A percentile compares a stretch with the other conserved stretches of the same genome.
Evolutionary conservation across 2,329 filamentous ascomycete genomes (phyloP).

Genomic region (Aspergillus sp.): DNA sequence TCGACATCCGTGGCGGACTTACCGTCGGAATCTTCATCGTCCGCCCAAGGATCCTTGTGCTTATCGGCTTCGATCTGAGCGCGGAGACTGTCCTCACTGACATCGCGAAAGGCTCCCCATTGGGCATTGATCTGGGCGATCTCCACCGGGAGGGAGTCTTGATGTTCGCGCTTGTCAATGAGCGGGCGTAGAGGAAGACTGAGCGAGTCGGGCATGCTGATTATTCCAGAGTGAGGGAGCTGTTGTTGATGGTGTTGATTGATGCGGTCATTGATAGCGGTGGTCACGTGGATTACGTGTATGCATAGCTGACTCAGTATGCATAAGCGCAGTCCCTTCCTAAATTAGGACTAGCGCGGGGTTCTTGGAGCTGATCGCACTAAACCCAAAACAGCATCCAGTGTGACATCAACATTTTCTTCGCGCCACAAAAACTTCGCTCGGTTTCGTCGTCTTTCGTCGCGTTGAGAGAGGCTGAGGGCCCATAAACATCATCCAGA

Average conservation of each 20-base stretch:
- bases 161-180: conserved; percentile 45
- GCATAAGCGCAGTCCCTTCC: conserved; percentile 1
- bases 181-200: conserved; percentile 63
- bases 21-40: conserved; percentile 44
- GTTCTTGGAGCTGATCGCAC: background rate
- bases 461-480: background rate
- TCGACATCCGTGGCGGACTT: conserved; percentile 32
- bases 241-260: too few species aligned
- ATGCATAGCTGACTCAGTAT: background rate
- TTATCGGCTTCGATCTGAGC: conserved; percentile 61
- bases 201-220: conserved; percentile 40
- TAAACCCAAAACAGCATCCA: background rate
- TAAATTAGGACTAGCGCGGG: background rate
- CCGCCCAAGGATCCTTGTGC: conserved; percentile 48
- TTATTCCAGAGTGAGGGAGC: background rate
- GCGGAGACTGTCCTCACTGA: conserved; percentile 71
- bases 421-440: background rate
- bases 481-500: background rate
- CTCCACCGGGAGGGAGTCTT: conserved; percentile 66
- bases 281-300: background rate
- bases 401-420: conserved; percentile 8
- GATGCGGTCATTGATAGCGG: background rate
- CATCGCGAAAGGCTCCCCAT: conserved; percentile 75
- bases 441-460: background rate
- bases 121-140: conserved; percentile 77